Base-by-base conservation (phyloP, 2,329 filamentous ascomycete genomes). In the Phialophora tarda region DNA sequence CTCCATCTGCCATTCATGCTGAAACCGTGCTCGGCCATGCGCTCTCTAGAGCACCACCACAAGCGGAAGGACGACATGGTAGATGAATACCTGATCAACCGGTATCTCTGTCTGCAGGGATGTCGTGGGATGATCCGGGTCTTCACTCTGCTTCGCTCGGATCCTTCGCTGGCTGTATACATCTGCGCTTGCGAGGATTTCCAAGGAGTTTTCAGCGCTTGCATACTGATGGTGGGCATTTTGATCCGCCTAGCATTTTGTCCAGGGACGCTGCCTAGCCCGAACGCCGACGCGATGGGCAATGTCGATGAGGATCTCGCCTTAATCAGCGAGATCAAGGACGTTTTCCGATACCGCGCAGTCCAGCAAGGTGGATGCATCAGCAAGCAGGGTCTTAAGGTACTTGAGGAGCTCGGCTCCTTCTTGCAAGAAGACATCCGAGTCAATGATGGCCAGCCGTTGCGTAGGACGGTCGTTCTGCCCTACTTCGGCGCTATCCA, bases 131-230 rank as follows among this genome's bases (percentile, higher is more conserved):
- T 72, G 59, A 55, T 72, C 7, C 59, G 63, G n/a, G 58, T 64
- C 26, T 72, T 72, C 65, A 65, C 59, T 23, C 21, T 66, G 21
- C 57, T 72, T 8, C 69, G 71, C 30, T 62, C 61, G 10, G 63
- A 69, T n/a, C 71, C 71, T 14, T 62, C 67, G 4, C n/a, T 71
- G 26, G 69, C 71, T 3, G 69, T 72, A 17, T 70, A 70, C 41
- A 67, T 72, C 58, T 71, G 71, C 66, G 60, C 65, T 48, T 72
- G 71, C 58, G 69, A 72, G 41, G 71, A 72, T 53, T 71, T 72
- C 47, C 69, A 72, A 53, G 69, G 67, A 1, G 64, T 72, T 6
- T 57, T 72, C 54, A 68, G 61, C 26, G 63, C 65, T 10, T 69
- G 66, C 23, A 71, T 71, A 23, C 62, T 72, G 3, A 64, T 71